A percentile compares a stretch with the other conserved stretches of the same genome.
Conservation (phyloP, 2,329 filamentous ascomycete species). For the Trichoderma lentiforme region DNA sequence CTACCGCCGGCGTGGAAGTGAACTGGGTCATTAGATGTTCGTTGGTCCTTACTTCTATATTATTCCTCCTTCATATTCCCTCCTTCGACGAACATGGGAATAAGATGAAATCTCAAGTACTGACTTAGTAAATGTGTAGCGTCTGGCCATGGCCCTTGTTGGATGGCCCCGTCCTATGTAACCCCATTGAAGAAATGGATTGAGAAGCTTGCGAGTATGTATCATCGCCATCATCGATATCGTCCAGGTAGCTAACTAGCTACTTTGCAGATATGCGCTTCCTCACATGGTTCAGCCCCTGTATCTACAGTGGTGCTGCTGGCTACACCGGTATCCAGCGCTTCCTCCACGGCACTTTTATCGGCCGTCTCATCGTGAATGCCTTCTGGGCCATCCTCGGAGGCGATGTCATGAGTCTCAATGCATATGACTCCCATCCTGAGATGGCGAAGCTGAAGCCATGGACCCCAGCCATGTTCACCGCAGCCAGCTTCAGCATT, state of each 20-base stretch:
- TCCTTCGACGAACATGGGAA: too few species aligned
- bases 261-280: constrained; percentile 53
- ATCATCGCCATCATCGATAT: background rate
- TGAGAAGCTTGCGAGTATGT: constrained; percentile 60
- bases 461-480: constrained; percentile 50
- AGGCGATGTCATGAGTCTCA: constrained; percentile 52
- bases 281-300: constrained; percentile 72
- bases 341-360: constrained; percentile 55
- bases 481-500: constrained; percentile 55
- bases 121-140: constrained; percentile 22
- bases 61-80: background rate
- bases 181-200: constrained; percentile 66
- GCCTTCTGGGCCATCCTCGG: constrained; percentile 57
- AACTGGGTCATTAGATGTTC: constrained; percentile 59
- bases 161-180: constrained; percentile 58
- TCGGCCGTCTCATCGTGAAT: constrained; percentile 55
- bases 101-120: background rate
- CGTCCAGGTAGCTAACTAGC: background rate
- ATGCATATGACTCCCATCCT: constrained; percentile 52
- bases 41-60: background rate
- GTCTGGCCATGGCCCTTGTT: constrained; percentile 56
- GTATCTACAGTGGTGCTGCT: constrained; percentile 64
- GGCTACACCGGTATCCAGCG: constrained; percentile 53
- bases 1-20: constrained; percentile 51
- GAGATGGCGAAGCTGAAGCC: constrained; percentile 53